Conservation (phyloP, 2,329 filamentous ascomycete species). For the Ceratocystis alfenasii region DNA sequence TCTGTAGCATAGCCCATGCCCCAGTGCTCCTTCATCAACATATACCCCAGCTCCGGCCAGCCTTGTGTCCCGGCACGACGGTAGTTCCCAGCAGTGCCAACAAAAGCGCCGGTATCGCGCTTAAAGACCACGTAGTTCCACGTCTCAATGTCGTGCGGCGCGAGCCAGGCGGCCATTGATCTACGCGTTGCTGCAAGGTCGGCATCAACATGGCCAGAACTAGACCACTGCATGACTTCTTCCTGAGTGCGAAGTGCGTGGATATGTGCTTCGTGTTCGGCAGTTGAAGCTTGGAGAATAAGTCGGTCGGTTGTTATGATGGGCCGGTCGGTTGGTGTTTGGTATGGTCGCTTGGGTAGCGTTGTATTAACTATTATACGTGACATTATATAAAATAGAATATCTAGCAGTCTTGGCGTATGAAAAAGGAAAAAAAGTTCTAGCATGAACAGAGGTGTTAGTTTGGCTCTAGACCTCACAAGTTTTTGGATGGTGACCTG, state of each 20-base stretch:
- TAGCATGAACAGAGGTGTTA: not conserved
- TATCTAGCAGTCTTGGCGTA: not conserved
- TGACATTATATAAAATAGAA: slow-evolving; percentile 19
- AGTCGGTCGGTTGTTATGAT: slow-evolving; percentile 42
- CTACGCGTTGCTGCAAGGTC: slow-evolving; percentile 35
- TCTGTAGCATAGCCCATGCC: slow-evolving; percentile 46
- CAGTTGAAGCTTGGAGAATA: slow-evolving; percentile 39
- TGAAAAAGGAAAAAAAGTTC: not conserved
- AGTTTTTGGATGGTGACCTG: not conserved
- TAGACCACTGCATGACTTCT: slow-evolving; percentile 52
- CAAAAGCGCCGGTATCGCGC: slow-evolving; percentile 37
- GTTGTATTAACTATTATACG: slow-evolving; percentile 37
- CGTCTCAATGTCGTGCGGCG: slow-evolving; percentile 38
- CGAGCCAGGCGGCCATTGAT: slow-evolving; percentile 34
- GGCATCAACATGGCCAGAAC: slow-evolving; percentile 33
- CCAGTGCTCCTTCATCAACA: slow-evolving; percentile 43
- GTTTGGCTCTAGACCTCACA: not conserved
- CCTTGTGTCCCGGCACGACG: slow-evolving; percentile 31
- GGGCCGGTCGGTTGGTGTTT: slow-evolving; percentile 31
- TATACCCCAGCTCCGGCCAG: slow-evolving; percentile 50
- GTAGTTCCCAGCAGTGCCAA: slow-evolving; percentile 40
- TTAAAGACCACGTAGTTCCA: slow-evolving; percentile 47
- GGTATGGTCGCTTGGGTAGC: slow-evolving; percentile 35
- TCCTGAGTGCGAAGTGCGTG: slow-evolving; percentile 43
- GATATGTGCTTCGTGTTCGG: slow-evolving; percentile 40